Evolutionary conservation across 345 rosid species (phyloP), one percentile per base, ranked within the genome.

Genomic region (Schrenkiella parvula): DNA sequence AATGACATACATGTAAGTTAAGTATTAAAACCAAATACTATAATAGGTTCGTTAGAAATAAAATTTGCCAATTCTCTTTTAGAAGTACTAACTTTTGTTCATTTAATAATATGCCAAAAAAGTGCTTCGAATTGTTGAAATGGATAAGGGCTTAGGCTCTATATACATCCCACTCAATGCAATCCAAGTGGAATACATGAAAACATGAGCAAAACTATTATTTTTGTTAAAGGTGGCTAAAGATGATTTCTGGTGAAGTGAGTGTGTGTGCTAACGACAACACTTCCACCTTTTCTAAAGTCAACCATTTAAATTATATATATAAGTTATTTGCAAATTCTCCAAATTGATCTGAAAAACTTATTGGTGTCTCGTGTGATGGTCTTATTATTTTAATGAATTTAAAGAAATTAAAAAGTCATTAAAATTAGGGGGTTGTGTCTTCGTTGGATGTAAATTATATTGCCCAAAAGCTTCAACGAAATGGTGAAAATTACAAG

Each of bases 111-210:
- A 28, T 7, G 35, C 12, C 5, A 50, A 6, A 50, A 34, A 18
- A 44, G 0, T 8, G 38, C 51, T 22, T 41, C 47, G 19, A 52
- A 32, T 51, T 51, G 57, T 41, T 67, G 56, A 50, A 59, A 60
- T 60, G 73, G 74, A 75, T 61, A 75, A 68, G 64, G 50, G 72
- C 38, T 57, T 67, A 43, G 25, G 51, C 42, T 46, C 57, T 35
- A 61, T 31, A 35, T 28, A 35, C 29, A 47, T 13, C 61, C 23
- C 10, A 35, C 72, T 57, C 18, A 66, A 66, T 75, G 69, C 56
- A 68, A 52, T 75, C 79, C 79, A 26, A 68, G 74, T 75, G 79
- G 79, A 74, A 60, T 60, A 37, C 64, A 68, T 75, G 51, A 52
- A 68, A 42, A n/a, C n/a, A 51, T 60, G 68, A 75, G 19, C 56